Conservation (phyloP, 1,284 basidiomycete species). For the Chondrostereum purpureum region DNA sequence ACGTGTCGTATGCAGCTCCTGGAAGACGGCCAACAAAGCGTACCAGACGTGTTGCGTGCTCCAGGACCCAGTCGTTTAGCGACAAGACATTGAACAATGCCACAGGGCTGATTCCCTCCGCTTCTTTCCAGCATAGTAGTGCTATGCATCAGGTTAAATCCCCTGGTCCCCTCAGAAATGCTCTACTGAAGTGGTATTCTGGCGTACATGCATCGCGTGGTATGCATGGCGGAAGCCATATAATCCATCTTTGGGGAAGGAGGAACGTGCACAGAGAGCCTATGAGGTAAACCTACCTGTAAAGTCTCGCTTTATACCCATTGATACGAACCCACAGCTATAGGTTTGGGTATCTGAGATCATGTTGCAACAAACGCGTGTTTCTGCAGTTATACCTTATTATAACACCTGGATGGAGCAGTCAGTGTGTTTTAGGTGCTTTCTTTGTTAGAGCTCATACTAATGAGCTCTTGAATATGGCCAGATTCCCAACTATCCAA, state of each 20-base stretch:
- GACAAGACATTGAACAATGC: too few relatives aligned
- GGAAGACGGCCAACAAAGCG: background rate
- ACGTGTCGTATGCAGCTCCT: background rate
- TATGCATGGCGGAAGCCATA: constrained; percentile 84
- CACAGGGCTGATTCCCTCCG: too few relatives aligned
- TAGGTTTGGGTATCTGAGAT: constrained; percentile 90
- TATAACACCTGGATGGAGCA: constrained; percentile 81
- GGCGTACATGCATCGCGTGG: constrained; percentile 54
- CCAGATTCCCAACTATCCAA: constrained; percentile 77
- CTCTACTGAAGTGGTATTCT: constrained; percentile 64
- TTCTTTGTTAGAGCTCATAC: background rate
- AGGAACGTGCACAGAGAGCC: constrained; percentile 63
- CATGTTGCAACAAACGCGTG: constrained; percentile 97
- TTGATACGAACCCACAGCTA: background rate
- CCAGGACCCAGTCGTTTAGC: too few relatives aligned
- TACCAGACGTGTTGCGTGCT: background rate
- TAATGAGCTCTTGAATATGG: constrained; percentile 2
- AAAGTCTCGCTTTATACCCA: background rate
- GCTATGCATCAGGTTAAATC: constrained; percentile 17
- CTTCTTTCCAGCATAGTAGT: background rate
- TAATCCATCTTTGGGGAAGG: constrained; percentile 39
- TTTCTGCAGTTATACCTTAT: constrained; percentile 84
- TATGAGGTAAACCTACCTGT: constrained; percentile 75
- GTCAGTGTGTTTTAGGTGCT: constrained; percentile 32
- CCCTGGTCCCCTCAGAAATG: constrained; percentile 33